phyloP scores from a whole-genome alignment of 2,329 filamentous ascomycete genomes.

The Pseudogymnoascus pannorum region DNA sequence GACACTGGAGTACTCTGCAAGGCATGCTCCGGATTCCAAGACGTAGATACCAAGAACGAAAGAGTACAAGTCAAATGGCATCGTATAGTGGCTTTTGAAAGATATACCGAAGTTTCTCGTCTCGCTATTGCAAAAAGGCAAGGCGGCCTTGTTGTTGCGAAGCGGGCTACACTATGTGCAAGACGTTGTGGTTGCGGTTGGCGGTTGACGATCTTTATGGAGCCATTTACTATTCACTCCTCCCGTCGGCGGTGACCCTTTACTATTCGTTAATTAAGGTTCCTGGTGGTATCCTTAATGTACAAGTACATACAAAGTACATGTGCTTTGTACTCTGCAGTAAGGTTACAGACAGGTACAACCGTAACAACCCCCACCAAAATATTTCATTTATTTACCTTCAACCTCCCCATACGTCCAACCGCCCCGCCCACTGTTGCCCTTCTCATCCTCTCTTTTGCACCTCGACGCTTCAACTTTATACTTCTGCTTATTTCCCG shows the following conservation, averaged over 20 bases:
- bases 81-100: not conserved
- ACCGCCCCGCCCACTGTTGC: not conserved
- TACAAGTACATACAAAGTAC: not conserved
- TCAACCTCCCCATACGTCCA: not conserved
- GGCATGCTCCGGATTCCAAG: slow-evolving; percentile 7
- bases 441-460: not conserved
- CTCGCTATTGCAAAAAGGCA: not conserved
- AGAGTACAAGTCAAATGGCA: slow-evolving; percentile 3
- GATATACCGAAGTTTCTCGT: not conserved
- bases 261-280: slow-evolving; percentile 6
- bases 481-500: not conserved
- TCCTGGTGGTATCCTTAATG: not conserved
- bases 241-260: not conserved
- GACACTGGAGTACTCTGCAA: not conserved
- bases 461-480: not conserved
- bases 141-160: slow-evolving; percentile 1
- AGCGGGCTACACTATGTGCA: not conserved
- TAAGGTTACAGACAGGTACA: not conserved
- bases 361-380: slow-evolving; percentile 6
- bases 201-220: slow-evolving; percentile 4
- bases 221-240: slow-evolving; percentile 1
- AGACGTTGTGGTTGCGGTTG: not conserved
- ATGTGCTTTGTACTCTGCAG: not conserved
- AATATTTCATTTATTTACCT: slow-evolving; percentile 8
- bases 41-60: not conserved